phyloP scores from a whole-genome alignment of 805 yeast species.

The Starmera caribaea region DNA sequence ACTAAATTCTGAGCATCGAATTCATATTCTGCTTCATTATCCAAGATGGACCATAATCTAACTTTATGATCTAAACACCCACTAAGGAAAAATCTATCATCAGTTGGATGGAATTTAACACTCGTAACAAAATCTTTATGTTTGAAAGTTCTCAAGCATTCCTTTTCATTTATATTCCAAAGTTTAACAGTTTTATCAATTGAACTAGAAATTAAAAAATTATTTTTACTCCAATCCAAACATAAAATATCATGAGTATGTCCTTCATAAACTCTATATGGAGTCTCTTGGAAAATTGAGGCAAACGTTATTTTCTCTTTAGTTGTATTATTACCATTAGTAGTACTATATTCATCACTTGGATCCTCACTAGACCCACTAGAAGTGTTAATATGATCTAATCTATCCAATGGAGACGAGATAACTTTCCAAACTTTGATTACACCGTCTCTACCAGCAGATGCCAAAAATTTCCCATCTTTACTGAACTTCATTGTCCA shows the following conservation, averaged over 20 bases:
- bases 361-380: background rate
- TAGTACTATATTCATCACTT: background rate
- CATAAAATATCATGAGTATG: slow-evolving; percentile 67
- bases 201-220: slow-evolving; percentile 69
- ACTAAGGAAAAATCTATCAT: slow-evolving; percentile 78
- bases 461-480: slow-evolving; percentile 79
- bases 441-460: slow-evolving; percentile 69
- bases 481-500: slow-evolving; percentile 64
- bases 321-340: background rate
- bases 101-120: slow-evolving; percentile 72
- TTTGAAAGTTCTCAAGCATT: slow-evolving; percentile 51
- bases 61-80: slow-evolving; percentile 72
- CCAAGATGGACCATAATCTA: slow-evolving; percentile 81
- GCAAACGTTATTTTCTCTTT: slow-evolving; percentile 34
- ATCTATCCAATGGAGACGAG: slow-evolving; percentile 58
- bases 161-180: slow-evolving; percentile 72
- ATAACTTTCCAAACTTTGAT: slow-evolving; percentile 76
- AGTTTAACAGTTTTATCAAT: slow-evolving; percentile 77
- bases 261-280: slow-evolving; percentile 50
- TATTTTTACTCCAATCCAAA: slow-evolving; percentile 82
- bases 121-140: slow-evolving; percentile 81
- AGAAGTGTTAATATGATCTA: slow-evolving; percentile 22
- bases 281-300: slow-evolving; percentile 68
- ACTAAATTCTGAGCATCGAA: slow-evolving; percentile 55
- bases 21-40: slow-evolving; percentile 50